Evolutionary conservation across 1,284 basidiomycete genomes (phyloP), one percentile per base, ranked within the genome.

Genomic region (Heliocybe sulcata): DNA sequence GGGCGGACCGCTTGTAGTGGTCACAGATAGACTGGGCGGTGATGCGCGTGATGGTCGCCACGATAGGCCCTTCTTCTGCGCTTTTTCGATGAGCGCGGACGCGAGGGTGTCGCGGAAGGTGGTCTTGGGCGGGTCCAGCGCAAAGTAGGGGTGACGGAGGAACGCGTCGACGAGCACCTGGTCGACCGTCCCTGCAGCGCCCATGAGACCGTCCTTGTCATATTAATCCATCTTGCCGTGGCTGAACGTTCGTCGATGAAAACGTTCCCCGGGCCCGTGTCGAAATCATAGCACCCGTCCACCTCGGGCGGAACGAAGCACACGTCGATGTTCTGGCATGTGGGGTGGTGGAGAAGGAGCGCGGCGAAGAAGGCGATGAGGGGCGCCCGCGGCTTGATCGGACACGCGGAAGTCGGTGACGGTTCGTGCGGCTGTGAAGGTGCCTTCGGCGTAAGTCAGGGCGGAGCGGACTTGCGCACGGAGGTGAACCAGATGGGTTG

Each of bases 401-500:
- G 25, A 51, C 25, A 53, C 52, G 26, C 55, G 35, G 42, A 56
- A 56, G 35, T 56, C 55, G 2, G 55, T 53, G 27, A 47, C 27
- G n/a, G 38, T 53, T 23, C 51, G 50, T 26, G 55, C 50, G 14
- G 55, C 35, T n/a, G 53, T 20, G 23, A 56, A 52, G 16, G 55
- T 26, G 12, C 55, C 51, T 45, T 56, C 55, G 14, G 52, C 55
- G 35, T 52, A 45, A 14, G 55, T 56, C 23, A 56, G 29, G 2
- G 55, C 51, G 25, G 50, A 52, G 26, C 52, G 51, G 19, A 55
- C 35, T 51, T 55, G 55, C 35, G 55, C 55, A 56, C 53, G 16
- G 51, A 56, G 26, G 53, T 22, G 20, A 56, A 33, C 55, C 51
- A 53, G 6, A 53, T 45, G 16, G 55, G 53, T 25, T 56, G 55